A percentile compares a stretch with the other conserved stretches of the same genome.
Conservation (phyloP, 352 stramenopile genomes). For the Globisporangium spiculum region DNA sequence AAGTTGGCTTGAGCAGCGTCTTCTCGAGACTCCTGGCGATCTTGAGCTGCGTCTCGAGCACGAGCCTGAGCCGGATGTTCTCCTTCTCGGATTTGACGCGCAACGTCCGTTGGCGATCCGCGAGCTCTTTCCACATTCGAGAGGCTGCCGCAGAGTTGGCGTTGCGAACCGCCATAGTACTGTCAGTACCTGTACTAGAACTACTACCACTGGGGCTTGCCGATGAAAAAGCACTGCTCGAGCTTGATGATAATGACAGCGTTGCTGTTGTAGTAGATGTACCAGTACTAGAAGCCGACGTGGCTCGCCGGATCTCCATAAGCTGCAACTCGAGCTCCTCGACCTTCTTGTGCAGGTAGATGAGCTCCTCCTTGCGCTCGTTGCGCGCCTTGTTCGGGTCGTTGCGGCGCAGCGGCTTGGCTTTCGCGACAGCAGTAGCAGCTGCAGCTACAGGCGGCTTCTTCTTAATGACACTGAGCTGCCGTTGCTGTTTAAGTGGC, state of each 20-base stretch:
- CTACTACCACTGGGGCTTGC: not conserved
- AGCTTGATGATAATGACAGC: too few species aligned
- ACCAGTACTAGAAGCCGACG: too few species aligned
- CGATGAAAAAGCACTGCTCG: too few species aligned
- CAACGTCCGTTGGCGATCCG: conserved; percentile 5
- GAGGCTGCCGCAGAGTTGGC: not conserved
- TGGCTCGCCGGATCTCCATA: not conserved
- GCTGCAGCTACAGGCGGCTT: not conserved
- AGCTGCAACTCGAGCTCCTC: not conserved
- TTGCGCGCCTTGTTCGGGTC: conserved; percentile 10
- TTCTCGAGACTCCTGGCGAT: conserved; percentile 41
- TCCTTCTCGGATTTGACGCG: conserved; percentile 30
- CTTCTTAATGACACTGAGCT: not conserved
- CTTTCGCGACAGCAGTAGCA: not conserved
- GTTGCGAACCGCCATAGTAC: not conserved
- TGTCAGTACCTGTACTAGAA: not conserved
- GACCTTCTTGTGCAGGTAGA: conserved; percentile 10
- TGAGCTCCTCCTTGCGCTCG: conserved; percentile 5
- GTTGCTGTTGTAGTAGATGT: too few species aligned
- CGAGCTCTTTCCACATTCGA: conserved; percentile 9
- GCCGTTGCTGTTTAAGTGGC: too few species aligned
- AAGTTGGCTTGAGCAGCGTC: conserved; percentile 20
- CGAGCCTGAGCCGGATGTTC: conserved; percentile 48
- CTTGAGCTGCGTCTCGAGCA: conserved; percentile 48
- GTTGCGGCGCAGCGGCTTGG: not conserved